Base-by-base conservation (phyloP, 1,284 basidiomycete species). In the Flammula alnicola region DNA sequence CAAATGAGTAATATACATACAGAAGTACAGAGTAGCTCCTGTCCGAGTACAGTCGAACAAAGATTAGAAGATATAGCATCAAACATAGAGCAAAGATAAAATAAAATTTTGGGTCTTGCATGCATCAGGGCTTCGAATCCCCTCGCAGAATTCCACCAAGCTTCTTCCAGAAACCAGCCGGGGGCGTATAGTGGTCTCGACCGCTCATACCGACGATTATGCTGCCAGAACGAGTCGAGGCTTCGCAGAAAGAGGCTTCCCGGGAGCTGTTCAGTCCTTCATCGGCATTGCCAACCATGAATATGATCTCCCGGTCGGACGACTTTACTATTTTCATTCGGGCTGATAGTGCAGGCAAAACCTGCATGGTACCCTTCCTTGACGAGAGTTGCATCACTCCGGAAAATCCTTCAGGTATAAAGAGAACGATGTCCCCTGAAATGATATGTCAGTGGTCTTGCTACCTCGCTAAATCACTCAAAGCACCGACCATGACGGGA, bases 381-480 rank as follows among this genome's bases (percentile, higher is more conserved):
- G 69, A 72, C 36, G 58, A 61, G 17, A 75, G 59, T 32, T 71
- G 69, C n/a, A 77, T 59, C 6, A 69, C 66, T 23, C 76, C 75
- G 29, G 63, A 63, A 55, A 69, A 76, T 5, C 65, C 66, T 32
- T 60, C 57, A 3, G 72, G 71, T 8, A 76, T 47, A 38, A 71
- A 70, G 3, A 76, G 50, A 10, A 66, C 51, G 38, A 75, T 63
- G 43, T 69, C 63, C 8, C 74, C 74, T 76, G 47, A 23, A 37
- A 8, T 23, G 10, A 40, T 27, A 14, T 44, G 3, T 41, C 22
- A 42, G 14, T 35, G 5, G 19, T 19, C 42, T 40, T 33, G 17
- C 26, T 55, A 33, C 27, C 23, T 5, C 23, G 22, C 9, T 49
- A 36, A 26, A 4, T 26, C 26, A 39, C 17, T 4, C n/a, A 47